Percentiles rank a stretch among this genome's conserved stretches.
These are phyloP conservation scores for Ceratobasidium sp. DNA, from an alignment of 1,284 basidiomycete species.

Conservation along the genomic window DNA sequence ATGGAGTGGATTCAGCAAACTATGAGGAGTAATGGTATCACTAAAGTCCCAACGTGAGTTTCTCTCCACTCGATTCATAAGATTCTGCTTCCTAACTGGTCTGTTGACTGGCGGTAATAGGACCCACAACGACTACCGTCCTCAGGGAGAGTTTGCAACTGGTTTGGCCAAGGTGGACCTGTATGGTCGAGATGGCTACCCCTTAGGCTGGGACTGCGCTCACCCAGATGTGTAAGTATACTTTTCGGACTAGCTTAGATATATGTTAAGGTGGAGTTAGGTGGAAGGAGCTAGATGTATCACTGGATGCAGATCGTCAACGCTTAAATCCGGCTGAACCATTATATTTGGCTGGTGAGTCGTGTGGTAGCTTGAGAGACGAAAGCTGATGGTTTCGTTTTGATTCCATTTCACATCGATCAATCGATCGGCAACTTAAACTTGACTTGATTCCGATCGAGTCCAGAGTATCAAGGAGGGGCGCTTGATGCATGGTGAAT, in stretches of 20 bases:
- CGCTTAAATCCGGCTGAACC: constrained; percentile 40
- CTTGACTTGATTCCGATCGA: too few species aligned
- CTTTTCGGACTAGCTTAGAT: background rate
- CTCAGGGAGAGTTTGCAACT: constrained; percentile 25
- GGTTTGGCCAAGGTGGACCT: constrained; percentile 44
- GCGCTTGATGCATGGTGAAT: constrained; percentile 44
- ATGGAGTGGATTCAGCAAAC: constrained; percentile 33
- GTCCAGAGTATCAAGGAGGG: constrained; percentile 44
- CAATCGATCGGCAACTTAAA: too few species aligned
- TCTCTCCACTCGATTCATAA: too few species aligned
- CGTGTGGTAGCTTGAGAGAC: too few species aligned
- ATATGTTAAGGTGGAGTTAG: background rate
- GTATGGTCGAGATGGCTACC: constrained; percentile 44
- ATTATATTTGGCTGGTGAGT: constrained; percentile 39
- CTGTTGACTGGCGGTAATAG: too few species aligned
- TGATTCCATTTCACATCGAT: too few species aligned
- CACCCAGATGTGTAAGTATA: constrained; percentile 27
- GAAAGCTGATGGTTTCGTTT: too few species aligned
- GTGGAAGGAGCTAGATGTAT: constrained; percentile 35
- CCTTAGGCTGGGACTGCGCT: constrained; percentile 42
- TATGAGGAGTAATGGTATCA: constrained; percentile 39
- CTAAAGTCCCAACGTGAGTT: constrained; percentile 43
- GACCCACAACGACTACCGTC: constrained; percentile 43
- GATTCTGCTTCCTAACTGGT: too few species aligned
- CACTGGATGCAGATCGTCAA: constrained; percentile 34